These are phyloP conservation scores for Zygnema circumcarinatum DNA, from an alignment of 139 green algal species.

Conservation along the genomic window DNA sequence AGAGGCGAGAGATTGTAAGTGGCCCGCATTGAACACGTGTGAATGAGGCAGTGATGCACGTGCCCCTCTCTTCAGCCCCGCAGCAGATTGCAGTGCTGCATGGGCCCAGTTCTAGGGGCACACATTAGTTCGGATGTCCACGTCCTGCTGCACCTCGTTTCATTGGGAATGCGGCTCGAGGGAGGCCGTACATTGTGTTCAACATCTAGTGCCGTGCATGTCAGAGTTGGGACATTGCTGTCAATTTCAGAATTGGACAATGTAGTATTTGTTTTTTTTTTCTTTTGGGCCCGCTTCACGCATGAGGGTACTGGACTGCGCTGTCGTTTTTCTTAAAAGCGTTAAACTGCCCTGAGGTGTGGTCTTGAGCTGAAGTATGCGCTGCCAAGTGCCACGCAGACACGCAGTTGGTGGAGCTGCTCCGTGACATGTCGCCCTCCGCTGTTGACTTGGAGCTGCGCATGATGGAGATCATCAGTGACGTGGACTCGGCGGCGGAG, in stretches of 20 bases:
- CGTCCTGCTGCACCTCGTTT: neutral
- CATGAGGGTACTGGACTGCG: too few relatives aligned
- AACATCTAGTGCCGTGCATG: too few relatives aligned
- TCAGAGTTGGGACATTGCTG: too few relatives aligned
- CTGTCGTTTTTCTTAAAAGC: too few relatives aligned
- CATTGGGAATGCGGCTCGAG: neutral
- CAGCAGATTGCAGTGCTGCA: neutral
- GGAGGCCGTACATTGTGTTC: neutral
- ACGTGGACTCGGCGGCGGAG: constrained; percentile 5
- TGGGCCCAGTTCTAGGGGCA: neutral
- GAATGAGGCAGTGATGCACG: neutral
- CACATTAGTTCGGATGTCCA: neutral
- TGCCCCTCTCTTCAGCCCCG: neutral
- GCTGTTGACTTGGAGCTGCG: constrained; percentile 57
- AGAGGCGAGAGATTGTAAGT: constrained; percentile 14
- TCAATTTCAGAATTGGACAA: too few relatives aligned
- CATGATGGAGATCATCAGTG: constrained; percentile 36
- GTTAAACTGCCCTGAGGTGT: too few relatives aligned
- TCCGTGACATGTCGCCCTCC: constrained; percentile 47
- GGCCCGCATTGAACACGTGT: neutral
- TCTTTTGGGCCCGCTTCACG: too few relatives aligned
- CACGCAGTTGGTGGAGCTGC: constrained; percentile 3
- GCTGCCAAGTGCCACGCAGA: too few relatives aligned
- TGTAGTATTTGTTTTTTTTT: too few relatives aligned
- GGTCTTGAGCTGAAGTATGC: too few relatives aligned